Base-by-base conservation (phyloP, 441 rosid species). In the Croton setiger region DNA sequence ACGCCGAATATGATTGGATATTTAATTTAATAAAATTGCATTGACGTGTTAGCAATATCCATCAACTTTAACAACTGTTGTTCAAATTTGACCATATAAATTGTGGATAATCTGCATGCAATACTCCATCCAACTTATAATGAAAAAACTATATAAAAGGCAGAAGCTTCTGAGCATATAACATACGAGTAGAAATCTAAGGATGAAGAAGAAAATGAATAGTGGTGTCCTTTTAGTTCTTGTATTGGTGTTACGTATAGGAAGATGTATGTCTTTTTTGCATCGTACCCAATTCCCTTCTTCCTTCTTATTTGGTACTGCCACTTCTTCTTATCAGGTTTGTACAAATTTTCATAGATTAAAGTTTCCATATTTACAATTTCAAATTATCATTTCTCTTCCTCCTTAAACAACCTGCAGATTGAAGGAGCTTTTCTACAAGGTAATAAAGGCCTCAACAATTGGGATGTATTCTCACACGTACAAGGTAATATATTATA, bases 361-460 rank as follows among this genome's bases (percentile, higher is more conserved):
- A 27, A 48, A 14, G 52, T 14, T 48, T 8, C 18, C 52, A 15
- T 48, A 39, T 39, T 39, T 39, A 5, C 43, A 39, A 39, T 39
- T 39, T 39, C 43, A 39, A 5, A 39, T 48, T 4, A 48, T 48
- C 5, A 13, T 12, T 15, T 48, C 52, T 18, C 15, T 48, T 48
- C 31, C 31, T 27, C 31, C 31, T 48, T 15, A 48, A 48, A 48
- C 18, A 48, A 48, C 52, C 52, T 33, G 62, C 63, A 67, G 66
- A 36, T 59, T 72, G 90, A 86, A 82, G 90, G 90, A 41, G 87
- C 83, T 13, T 80, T 67, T 64, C 59, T 80, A 67, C 63, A 70
- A 51, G 85, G 75, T 70, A 86, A 86, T n/a, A 86, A 83, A 82
- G 83, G 85, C 33, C 15, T 83, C 60, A 82, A 79, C 78, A 86